phyloP scores from a whole-genome alignment of 208 protist genomes.

The Naegleria fowleri region DNA sequence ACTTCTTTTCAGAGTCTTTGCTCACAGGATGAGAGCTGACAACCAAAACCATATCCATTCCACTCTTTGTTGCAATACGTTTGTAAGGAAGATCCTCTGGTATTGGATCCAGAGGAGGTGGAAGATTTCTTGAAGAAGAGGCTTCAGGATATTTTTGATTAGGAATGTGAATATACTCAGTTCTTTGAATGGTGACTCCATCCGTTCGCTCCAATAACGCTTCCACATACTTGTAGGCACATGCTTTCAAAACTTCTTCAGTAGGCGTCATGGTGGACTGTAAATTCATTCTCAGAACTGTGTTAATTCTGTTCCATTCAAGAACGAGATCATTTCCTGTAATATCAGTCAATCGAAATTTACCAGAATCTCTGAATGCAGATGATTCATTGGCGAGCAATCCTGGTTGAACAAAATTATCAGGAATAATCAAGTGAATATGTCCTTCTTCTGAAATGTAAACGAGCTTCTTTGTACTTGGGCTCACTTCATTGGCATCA shows the following conservation, averaged over 20 bases:
- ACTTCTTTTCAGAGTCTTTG: background rate
- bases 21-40: background rate
- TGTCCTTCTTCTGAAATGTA: constrained; percentile 1
- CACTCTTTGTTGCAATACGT: background rate
- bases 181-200: background rate
- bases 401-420: background rate
- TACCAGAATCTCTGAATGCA: background rate
- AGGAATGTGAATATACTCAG: background rate
- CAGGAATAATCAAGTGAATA: background rate
- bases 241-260: background rate
- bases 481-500: background rate
- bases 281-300: background rate
- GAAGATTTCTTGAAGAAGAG: background rate
- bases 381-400: background rate
- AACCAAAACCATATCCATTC: background rate
- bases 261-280: background rate
- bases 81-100: background rate
- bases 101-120: background rate
- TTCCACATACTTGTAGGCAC: background rate
- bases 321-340: background rate
- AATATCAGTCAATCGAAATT: background rate
- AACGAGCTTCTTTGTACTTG: background rate
- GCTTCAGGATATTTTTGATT: background rate
- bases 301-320: background rate
- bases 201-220: background rate